Conservation (phyloP, 2,329 filamentous ascomycete genomes). For the Pyrenochaeta sp. region DNA sequence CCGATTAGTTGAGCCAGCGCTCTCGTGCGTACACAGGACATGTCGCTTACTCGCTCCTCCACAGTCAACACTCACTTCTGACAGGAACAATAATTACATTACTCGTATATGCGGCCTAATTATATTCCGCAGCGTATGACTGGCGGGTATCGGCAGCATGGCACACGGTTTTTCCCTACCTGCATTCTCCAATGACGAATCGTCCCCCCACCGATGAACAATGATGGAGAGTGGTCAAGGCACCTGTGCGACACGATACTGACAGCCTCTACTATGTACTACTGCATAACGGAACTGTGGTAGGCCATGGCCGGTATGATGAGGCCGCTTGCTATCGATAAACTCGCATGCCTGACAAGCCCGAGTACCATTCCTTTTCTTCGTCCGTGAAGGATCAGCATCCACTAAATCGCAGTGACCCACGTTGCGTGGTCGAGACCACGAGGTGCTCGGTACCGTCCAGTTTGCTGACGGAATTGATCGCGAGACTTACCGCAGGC, state of each 20-base stretch:
- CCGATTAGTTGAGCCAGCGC: slow-evolving; percentile 10
- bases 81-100: slow-evolving; percentile 1
- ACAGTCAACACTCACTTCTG: no score
- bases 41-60: neutral
- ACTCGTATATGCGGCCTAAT: neutral
- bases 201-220: no score
- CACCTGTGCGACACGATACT: no score
- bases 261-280: no score
- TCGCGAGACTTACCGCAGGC: neutral
- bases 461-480: slow-evolving; percentile 6
- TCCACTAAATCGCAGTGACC: slow-evolving; percentile 28
- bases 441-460: slow-evolving; percentile 17
- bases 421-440: slow-evolving; percentile 35
- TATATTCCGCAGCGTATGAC: neutral
- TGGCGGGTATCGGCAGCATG: no score
- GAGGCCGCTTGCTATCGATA: slow-evolving; percentile 15
- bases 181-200: no score
- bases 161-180: no score
- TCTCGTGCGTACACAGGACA: slow-evolving; percentile 5
- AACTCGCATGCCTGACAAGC: no score
- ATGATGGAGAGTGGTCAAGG: no score
- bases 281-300: no score
- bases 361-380: no score
- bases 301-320: no score
- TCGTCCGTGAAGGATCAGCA: slow-evolving; percentile 19